Evolutionary conservation across 176 grass and related monocot species (phyloP).

Genomic region (Typha latifolia): DNA sequence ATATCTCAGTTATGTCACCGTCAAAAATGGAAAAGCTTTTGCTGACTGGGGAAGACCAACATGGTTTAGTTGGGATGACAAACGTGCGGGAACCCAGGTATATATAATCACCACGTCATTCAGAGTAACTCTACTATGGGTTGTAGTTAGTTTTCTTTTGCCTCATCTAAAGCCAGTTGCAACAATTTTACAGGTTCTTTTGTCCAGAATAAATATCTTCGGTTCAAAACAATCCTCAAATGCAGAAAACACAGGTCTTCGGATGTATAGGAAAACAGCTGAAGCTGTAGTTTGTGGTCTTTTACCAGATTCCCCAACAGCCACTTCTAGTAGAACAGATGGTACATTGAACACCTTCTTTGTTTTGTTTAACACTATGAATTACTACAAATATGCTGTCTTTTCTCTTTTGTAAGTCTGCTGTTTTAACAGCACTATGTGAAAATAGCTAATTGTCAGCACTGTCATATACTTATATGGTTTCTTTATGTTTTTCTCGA

Average conservation of each 20-base stretch:
- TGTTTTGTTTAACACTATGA: neutral
- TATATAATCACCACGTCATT: neutral
- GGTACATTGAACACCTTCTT: constrained; percentile 23
- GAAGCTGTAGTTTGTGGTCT: constrained; percentile 88
- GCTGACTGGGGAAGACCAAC: constrained; percentile 90
- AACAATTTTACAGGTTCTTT: constrained; percentile 46
- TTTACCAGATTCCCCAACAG: constrained; percentile 91
- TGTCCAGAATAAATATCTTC: constrained; percentile 92
- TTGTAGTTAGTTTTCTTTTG: neutral
- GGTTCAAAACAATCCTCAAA: constrained; percentile 70
- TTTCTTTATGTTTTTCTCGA: neutral
- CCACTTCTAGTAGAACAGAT: constrained; percentile 75
- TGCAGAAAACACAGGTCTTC: constrained; percentile 71
- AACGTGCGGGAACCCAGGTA: constrained; percentile 91
- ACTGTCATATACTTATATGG: too few relatives aligned
- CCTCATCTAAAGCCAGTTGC: neutral
- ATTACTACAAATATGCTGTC: neutral
- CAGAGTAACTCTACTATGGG: neutral
- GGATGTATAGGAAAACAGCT: constrained; percentile 77
- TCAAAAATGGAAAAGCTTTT: constrained; percentile 62
- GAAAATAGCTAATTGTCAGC: neutral
- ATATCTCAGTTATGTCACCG: constrained; percentile 91
- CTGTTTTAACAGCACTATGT: neutral
- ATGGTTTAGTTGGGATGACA: constrained; percentile 99
- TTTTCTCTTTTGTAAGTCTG: neutral